A percentile compares a stretch with the other conserved stretches of the same genome.
Evolutionary conservation across 768 basidiomycete species (phyloP).

Genomic region (Auricularia sp.): DNA sequence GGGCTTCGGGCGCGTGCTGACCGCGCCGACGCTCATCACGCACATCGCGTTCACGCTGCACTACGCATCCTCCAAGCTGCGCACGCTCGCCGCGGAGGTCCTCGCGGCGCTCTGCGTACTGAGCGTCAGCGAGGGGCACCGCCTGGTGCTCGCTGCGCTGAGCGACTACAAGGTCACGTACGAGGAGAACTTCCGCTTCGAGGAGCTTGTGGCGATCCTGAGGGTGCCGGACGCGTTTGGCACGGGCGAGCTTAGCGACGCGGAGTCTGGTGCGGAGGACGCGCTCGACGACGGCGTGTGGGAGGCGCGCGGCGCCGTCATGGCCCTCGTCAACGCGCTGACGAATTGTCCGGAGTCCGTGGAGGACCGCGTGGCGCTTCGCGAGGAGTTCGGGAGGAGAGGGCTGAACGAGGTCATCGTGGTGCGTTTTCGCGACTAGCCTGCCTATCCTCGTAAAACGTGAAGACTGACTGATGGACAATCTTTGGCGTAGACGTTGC

Average conservation of each 20-base stretch:
- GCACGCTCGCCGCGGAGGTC: conserved; percentile 62
- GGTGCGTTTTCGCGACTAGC: conserved; percentile 36
- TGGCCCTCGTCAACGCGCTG: conserved; percentile 73
- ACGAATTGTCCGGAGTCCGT: conserved; percentile 65
- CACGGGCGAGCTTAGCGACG: conserved; percentile 15
- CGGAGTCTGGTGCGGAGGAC: conserved; percentile 19
- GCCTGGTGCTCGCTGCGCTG: conserved; percentile 62
- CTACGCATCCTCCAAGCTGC: conserved; percentile 42
- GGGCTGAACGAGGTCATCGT: conserved; percentile 78
- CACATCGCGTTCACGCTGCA: conserved; percentile 67
- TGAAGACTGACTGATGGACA: not conserved
- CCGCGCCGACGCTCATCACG: conserved; percentile 54
- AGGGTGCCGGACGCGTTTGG: conserved; percentile 35
- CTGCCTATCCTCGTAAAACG: too few species aligned
- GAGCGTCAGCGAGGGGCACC: conserved; percentile 59
- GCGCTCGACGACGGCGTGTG: conserved; percentile 59
- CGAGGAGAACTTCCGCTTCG: conserved; percentile 72
- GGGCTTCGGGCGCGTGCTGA: conserved; percentile 61
- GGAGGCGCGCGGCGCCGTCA: conserved; percentile 68
- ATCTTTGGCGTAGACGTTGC: conserved; percentile 43
- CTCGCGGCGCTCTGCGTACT: conserved; percentile 79
- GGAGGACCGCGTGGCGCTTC: conserved; percentile 66
- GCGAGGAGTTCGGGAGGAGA: conserved; percentile 75
- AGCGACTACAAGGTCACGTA: conserved; percentile 68
- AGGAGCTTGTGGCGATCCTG: conserved; percentile 58